These are phyloP conservation scores for Penicillium longicatenatum DNA, from an alignment of 495 filamentous ascomycete genomes.

Conservation along the genomic window DNA sequence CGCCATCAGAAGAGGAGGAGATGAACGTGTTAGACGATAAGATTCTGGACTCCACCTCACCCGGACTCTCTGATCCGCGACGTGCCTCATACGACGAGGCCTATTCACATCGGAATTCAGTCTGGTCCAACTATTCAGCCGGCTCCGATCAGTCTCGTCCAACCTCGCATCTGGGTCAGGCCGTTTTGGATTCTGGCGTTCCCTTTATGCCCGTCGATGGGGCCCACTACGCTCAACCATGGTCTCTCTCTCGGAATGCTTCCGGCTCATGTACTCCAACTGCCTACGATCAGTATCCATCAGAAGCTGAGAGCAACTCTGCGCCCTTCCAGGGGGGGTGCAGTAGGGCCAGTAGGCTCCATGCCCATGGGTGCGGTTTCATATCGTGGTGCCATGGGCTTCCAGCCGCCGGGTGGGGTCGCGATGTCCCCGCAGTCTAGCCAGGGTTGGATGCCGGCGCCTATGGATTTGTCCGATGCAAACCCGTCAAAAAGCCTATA, in stretches of 20 bases:
- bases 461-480: slow-evolving; percentile 60
- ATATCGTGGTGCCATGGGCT: slow-evolving; percentile 42
- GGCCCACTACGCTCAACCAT: slow-evolving; percentile 42
- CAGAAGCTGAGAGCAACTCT: slow-evolving; percentile 60
- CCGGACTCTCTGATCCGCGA: slow-evolving; percentile 69
- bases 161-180: slow-evolving; percentile 38
- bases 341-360: slow-evolving; percentile 51
- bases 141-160: slow-evolving; percentile 41
- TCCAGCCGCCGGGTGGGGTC: slow-evolving; percentile 45
- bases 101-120: slow-evolving; percentile 73
- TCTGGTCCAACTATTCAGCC: slow-evolving; percentile 72
- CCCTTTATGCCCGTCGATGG: slow-evolving; percentile 62
- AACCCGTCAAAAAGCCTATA: slow-evolving; percentile 76
- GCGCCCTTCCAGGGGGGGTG: slow-evolving; percentile 54
- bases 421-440: slow-evolving; percentile 63
- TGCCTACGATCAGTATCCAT: slow-evolving; percentile 65
- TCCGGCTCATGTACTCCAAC: slow-evolving; percentile 63
- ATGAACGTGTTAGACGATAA: slow-evolving; percentile 81
- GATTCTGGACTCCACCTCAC: slow-evolving; percentile 71
- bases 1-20: slow-evolving; percentile 77
- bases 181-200: slow-evolving; percentile 45
- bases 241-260: slow-evolving; percentile 40
- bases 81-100: slow-evolving; percentile 72
- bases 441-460: slow-evolving; percentile 63
- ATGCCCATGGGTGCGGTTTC: slow-evolving; percentile 50